A percentile compares a stretch with the other conserved stretches of the same genome.
These are phyloP conservation scores for Coemansia sp. DNA, from an alignment of 192 early-diverging fungal species.

Conservation along the genomic window DNA sequence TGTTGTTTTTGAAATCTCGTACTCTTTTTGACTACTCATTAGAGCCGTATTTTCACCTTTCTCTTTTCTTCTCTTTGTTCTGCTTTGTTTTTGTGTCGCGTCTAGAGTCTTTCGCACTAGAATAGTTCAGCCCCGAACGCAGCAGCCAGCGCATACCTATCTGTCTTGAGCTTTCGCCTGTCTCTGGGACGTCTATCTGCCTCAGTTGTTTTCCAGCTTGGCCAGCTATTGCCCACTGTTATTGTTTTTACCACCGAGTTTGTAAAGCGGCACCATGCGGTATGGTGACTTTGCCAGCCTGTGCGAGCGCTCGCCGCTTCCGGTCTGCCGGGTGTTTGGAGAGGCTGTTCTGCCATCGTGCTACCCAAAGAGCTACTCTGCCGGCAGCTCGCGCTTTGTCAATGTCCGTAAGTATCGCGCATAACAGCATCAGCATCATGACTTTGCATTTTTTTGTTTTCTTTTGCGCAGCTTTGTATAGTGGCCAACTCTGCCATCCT, in stretches of 20 bases:
- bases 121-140: neutral
- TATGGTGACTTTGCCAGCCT: constrained; percentile 56
- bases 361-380: constrained; percentile 23
- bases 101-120: neutral
- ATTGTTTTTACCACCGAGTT: neutral
- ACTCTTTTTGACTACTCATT: neutral
- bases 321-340: constrained; percentile 51
- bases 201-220: neutral
- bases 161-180: neutral
- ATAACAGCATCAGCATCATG: no score
- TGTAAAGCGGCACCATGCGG: constrained; percentile 34
- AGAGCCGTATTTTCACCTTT: neutral
- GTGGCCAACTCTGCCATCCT: neutral
- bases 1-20: neutral
- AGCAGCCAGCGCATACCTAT: neutral
- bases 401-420: constrained; percentile 45
- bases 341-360: constrained; percentile 36
- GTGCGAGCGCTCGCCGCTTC: constrained; percentile 52
- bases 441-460: neutral
- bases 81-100: neutral
- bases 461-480: neutral
- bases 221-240: neutral
- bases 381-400: constrained; percentile 32
- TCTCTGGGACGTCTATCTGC: neutral
- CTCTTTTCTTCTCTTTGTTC: neutral